These are phyloP conservation scores for Protomyces inouyei DNA, from an alignment of 1,139 yeast genomes.

Conservation along the genomic window DNA sequence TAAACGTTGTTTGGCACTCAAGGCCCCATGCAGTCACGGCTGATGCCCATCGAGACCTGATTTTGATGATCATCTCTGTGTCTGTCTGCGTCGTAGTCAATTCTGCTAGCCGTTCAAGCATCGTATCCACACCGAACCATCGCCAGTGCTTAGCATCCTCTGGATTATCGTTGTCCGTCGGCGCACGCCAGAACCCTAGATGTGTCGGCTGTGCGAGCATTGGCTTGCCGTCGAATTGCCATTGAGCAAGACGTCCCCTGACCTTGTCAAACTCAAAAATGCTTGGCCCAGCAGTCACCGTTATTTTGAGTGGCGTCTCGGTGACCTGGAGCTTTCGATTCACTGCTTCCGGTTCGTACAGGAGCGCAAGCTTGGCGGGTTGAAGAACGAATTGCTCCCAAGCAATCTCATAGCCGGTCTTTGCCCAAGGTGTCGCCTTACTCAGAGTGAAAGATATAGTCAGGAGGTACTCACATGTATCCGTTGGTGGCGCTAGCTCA, in stretches of 20 bases:
- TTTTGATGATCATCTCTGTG: constrained; percentile 21
- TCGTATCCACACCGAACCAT: constrained; percentile 33
- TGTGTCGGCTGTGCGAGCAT: constrained; percentile 31
- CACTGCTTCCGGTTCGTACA: neutral
- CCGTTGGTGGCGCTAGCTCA: neutral
- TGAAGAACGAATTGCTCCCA: constrained; percentile 36
- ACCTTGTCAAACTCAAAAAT: constrained; percentile 31
- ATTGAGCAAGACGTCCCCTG: constrained; percentile 29
- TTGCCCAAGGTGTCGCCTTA: constrained; percentile 34
- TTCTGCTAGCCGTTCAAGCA: constrained; percentile 1
- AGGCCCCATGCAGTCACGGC: constrained; percentile 29
- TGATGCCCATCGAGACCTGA: constrained; percentile 11
- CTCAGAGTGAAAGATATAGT: constrained; percentile 32
- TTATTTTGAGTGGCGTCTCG: constrained; percentile 7
- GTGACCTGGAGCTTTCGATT: constrained; percentile 1
- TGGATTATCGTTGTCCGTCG: constrained; percentile 40
- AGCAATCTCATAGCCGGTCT: constrained; percentile 37
- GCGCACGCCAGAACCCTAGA: constrained; percentile 40
- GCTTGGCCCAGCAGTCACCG: constrained; percentile 3
- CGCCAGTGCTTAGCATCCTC: constrained; percentile 34
- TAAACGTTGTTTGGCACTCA: constrained; percentile 9
- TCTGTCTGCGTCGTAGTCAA: constrained; percentile 2
- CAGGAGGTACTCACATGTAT: constrained; percentile 28
- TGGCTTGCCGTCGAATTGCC: constrained; percentile 31
- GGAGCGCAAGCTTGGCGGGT: neutral